Conservation (phyloP, 306 rosid genomes). For the Rosa persica region DNA sequence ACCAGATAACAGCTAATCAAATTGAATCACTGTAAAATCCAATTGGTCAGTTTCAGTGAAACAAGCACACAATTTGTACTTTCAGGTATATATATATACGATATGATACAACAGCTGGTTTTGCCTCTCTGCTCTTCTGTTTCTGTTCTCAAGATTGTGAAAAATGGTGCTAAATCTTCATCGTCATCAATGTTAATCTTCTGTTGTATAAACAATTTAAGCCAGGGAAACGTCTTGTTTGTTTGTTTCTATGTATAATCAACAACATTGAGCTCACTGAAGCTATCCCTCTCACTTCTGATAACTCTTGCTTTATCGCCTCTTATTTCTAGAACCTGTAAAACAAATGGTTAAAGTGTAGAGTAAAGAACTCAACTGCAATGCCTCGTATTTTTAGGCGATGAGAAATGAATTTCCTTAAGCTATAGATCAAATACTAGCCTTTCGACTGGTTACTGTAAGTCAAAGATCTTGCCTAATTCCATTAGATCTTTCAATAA, state of each 20-base stretch:
- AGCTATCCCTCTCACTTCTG: constrained; percentile 57
- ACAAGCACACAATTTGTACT: background rate
- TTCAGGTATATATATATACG: background rate
- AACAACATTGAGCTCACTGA: constrained; percentile 51
- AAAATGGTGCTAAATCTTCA: constrained; percentile 10
- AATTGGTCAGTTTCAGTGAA: background rate
- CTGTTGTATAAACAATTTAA: background rate
- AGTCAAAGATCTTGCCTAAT: background rate
- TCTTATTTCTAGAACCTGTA: constrained; percentile 81
- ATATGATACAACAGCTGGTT: background rate
- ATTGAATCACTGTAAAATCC: background rate
- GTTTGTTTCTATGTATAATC: constrained; percentile 46
- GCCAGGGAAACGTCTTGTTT: constrained; percentile 3
- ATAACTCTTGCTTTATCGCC: constrained; percentile 65
- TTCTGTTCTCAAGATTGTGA: constrained; percentile 5
- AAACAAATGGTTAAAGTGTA: constrained; percentile 16
- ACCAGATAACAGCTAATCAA: constrained; percentile 5
- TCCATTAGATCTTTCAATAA: background rate
- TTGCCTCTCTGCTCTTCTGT: background rate
- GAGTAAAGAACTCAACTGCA: background rate
- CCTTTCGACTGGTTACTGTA: background rate
- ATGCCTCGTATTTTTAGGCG: too few species aligned
- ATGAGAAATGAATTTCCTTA: background rate
- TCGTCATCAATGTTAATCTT: background rate
- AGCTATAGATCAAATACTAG: background rate